These are phyloP conservation scores for Heterobasidion irregulare DNA, from an alignment of 1,284 basidiomycete species.

Conservation along the genomic window DNA sequence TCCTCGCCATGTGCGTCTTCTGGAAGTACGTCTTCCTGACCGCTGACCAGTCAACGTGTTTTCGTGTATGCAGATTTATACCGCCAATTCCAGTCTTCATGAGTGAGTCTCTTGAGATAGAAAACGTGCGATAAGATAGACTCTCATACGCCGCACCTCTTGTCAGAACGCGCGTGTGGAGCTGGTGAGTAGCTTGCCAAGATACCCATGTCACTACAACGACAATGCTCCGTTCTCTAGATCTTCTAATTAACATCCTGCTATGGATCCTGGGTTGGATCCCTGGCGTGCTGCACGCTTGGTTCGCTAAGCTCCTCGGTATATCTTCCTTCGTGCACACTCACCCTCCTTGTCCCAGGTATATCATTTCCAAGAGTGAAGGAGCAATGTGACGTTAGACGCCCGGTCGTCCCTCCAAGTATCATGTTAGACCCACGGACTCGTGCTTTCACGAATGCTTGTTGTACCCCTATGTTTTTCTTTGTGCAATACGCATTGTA, in stretches of 20 bases:
- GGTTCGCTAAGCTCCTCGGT: constrained; percentile 21
- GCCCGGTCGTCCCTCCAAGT: too few species aligned
- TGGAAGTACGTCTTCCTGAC: neutral
- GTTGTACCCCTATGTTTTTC: too few species aligned
- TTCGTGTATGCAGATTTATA: constrained; percentile 27
- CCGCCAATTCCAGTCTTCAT: constrained; percentile 46
- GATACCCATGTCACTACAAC: neutral
- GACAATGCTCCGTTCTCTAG: constrained; percentile 18
- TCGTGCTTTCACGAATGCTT: too few species aligned
- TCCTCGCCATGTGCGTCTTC: constrained; percentile 37
- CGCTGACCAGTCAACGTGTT: neutral
- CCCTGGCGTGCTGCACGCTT: constrained; percentile 49
- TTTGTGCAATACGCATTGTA: too few species aligned
- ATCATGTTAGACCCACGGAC: too few species aligned
- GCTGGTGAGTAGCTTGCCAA: constrained; percentile 22
- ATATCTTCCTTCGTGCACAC: neutral
- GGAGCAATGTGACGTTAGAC: constrained; percentile 10
- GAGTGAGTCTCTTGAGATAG: constrained; percentile 25
- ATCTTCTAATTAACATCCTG: constrained; percentile 48
- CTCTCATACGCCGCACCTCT: neutral
- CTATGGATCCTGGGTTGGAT: constrained; percentile 50
- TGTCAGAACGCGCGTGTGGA: constrained; percentile 29
- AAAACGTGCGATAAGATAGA: neutral
- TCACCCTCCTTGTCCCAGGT: constrained; percentile 20
- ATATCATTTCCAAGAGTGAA: constrained; percentile 31